Evolutionary conservation across 306 rosid genomes (phyloP).

Genomic region (Prunus salicina): DNA sequence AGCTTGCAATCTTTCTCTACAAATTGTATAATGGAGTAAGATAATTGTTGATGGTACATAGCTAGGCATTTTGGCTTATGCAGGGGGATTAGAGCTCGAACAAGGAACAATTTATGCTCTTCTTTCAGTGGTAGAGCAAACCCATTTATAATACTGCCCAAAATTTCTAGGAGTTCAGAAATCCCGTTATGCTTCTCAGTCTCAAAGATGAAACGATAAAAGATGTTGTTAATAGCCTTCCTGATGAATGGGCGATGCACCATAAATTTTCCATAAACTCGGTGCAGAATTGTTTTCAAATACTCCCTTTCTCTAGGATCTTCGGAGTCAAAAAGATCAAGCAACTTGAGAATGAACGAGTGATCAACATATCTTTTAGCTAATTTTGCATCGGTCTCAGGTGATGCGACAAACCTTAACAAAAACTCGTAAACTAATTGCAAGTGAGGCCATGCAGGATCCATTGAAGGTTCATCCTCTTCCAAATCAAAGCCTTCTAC

Average conservation of each 20-base stretch:
- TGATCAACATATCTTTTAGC: slow-evolving; percentile 68
- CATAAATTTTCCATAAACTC: slow-evolving; percentile 67
- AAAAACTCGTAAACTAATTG: slow-evolving; percentile 77
- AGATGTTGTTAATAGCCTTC: slow-evolving; percentile 63
- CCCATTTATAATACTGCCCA: slow-evolving; percentile 82
- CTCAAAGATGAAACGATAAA: slow-evolving; percentile 59
- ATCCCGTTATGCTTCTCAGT: slow-evolving; percentile 73
- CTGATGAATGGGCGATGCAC: slow-evolving; percentile 83
- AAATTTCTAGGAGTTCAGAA: slow-evolving; percentile 68
- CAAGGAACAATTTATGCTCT: slow-evolving; percentile 75
- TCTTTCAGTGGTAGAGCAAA: slow-evolving; percentile 74
- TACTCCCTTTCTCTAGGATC: slow-evolving; percentile 74
- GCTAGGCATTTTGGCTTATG: slow-evolving; percentile 80
- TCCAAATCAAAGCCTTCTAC: slow-evolving; percentile 70
- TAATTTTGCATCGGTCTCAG: slow-evolving; percentile 72
- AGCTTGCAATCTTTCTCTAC: slow-evolving; percentile 90
- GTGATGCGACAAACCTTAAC: slow-evolving; percentile 65
- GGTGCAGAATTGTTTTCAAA: slow-evolving; percentile 67
- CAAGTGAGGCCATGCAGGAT: slow-evolving; percentile 85
- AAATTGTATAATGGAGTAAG: slow-evolving; percentile 71
- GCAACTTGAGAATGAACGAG: slow-evolving; percentile 59
- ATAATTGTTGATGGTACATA: slow-evolving; percentile 73
- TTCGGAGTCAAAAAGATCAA: slow-evolving; percentile 72
- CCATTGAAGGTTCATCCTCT: slow-evolving; percentile 83
- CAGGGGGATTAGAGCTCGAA: slow-evolving; percentile 65